Percentiles rank a stretch among this genome's conserved stretches.
Conservation (phyloP, 306 rosid species). For the Rubus parviflorus region DNA sequence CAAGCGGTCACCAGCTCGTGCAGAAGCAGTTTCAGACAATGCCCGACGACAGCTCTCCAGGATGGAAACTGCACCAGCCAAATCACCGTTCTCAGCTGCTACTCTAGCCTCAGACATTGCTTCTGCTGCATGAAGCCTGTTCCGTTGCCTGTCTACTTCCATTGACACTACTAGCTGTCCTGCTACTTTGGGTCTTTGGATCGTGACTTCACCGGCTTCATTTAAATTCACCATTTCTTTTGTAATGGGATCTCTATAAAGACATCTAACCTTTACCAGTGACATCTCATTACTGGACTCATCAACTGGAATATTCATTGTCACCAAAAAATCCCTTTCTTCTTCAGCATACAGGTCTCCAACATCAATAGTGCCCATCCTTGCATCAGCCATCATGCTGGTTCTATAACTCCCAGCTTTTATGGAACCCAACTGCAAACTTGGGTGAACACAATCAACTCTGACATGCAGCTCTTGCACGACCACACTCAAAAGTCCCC, state of each 20-base stretch:
- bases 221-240: slow-evolving; percentile 56
- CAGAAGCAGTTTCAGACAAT: slow-evolving; percentile 63
- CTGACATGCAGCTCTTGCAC: slow-evolving; percentile 72
- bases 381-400: slow-evolving; percentile 45
- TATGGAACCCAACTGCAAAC: slow-evolving; percentile 55
- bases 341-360: slow-evolving; percentile 96
- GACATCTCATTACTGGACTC: slow-evolving; percentile 51
- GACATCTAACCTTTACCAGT: slow-evolving; percentile 54
- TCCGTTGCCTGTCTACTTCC: slow-evolving; percentile 86
- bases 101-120: slow-evolving; percentile 80
- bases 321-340: slow-evolving; percentile 80
- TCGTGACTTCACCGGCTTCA: slow-evolving; percentile 55
- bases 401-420: slow-evolving; percentile 78
- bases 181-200: slow-evolving; percentile 61
- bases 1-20: slow-evolving; percentile 57
- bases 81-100: slow-evolving; percentile 69
- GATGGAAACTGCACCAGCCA: slow-evolving; percentile 65
- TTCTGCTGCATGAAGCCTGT: slow-evolving; percentile 64
- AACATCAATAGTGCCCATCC: slow-evolving; percentile 61
- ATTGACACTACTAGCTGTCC: slow-evolving; percentile 47
- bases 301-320: slow-evolving; percentile 70
- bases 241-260: slow-evolving; percentile 62
- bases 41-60: slow-evolving; percentile 52
- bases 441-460: slow-evolving; percentile 57
- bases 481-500: slow-evolving; percentile 92